phyloP scores from a whole-genome alignment of 148 eudicot genomes.

The Bassia scoparia region DNA sequence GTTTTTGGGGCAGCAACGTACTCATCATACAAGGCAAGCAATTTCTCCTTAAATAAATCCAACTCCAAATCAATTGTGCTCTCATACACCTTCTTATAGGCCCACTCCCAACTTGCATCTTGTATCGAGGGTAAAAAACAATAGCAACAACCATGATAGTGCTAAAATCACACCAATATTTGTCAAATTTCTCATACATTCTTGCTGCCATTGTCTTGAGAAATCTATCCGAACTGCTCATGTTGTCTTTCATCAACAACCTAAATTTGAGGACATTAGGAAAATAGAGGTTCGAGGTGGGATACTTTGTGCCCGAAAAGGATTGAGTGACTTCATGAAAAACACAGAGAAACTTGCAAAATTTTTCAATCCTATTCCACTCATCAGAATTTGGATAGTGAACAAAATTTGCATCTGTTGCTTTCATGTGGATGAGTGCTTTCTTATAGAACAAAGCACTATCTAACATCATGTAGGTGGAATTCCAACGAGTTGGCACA shows the following conservation, averaged over 20 bases:
- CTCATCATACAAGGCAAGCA: conserved; percentile 1
- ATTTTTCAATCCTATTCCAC: conserved; percentile 2
- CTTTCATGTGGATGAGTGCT: neutral
- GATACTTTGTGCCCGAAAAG: neutral
- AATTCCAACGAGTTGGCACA: no score
- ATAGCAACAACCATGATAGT: neutral
- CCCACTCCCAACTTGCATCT: neutral
- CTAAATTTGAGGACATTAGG: no score
- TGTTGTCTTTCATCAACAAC: neutral
- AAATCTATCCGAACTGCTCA: neutral
- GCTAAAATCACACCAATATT: neutral
- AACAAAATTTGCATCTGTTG: neutral
- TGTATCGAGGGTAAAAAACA: conserved; percentile 6
- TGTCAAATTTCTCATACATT: conserved; percentile 10
- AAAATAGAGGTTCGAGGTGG: no score
- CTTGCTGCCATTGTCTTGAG: neutral
- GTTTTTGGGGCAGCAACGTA: neutral
- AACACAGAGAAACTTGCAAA: neutral
- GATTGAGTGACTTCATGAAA: conserved; percentile 2
- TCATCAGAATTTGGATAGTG: neutral
- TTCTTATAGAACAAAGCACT: neutral
- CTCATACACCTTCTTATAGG: neutral
- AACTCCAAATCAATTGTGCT: neutral
- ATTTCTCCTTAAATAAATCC: neutral
- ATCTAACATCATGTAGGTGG: neutral